Evolutionary conservation across 352 stramenopile genomes (phyloP), one percentile per base, ranked within the genome.

Genomic region (Phytophthora sp.): DNA sequence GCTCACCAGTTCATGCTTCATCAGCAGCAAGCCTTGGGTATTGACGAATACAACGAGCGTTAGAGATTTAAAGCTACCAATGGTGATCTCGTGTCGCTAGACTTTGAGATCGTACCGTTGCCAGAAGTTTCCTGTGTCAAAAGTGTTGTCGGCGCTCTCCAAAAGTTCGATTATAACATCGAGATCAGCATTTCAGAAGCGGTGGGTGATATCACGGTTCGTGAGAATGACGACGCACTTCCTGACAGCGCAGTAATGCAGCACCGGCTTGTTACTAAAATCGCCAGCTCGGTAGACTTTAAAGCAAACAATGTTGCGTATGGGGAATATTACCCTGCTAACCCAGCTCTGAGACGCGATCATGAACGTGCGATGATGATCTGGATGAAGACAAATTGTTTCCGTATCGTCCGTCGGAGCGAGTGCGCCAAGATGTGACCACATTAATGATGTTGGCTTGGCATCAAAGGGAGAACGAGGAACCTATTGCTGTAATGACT

Each of bases 61-160:
- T 71, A 80, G 63, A 69, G 62, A 13, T 76, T 76, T 39, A 61
- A 77, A 34, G 54, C 44, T 26, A 51, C 53, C 18, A 56, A 70
- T 15, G 60, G 56, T 10, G 69, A 74, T 31, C 54, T 72, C 46
- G 54, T 50, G 55, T 55, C 48, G 2, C 27, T 58, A 10, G 57
- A 55, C 28, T 85, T 78, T 46, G 69, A 82, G 45, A 52, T 82
- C 23, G 68, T 62, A n/a, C 76, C 72, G 41, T 76, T 84, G 45
- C 55, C 55, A 6, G 58, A 44, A 5, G 20, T 57, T 18, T 30
- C 24, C 8, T 60, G 41, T 17, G 43, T 71, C 42, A 61, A 58
- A 23, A 46, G 61, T n/a, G 55, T 75, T 1, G 69, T 77, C 39
- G 58, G 77, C n/a, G 49, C 67, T 12, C 54, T 79, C 8, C 48